These are phyloP conservation scores for Crassisporium funariophilum DNA, from an alignment of 768 basidiomycete species.

Conservation along the genomic window DNA sequence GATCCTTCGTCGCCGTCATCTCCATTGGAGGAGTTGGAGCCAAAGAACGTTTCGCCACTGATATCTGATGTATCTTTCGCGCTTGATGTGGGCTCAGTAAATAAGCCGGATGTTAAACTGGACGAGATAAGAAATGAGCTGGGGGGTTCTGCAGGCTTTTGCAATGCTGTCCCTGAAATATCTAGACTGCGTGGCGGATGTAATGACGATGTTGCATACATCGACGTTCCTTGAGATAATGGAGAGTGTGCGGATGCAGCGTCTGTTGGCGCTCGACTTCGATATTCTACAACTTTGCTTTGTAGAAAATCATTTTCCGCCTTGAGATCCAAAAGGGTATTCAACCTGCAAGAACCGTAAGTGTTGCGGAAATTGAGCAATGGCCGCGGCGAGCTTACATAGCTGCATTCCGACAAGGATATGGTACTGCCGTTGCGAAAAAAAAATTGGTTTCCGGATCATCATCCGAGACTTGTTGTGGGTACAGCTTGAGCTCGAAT, in stretches of 20 bases:
- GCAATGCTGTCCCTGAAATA: not conserved
- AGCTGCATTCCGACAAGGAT: slow-evolving; percentile 71
- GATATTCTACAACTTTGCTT: slow-evolving; percentile 52
- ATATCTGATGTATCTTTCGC: slow-evolving; percentile 5
- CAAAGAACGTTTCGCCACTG: slow-evolving; percentile 14
- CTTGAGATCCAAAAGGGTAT: slow-evolving; percentile 81
- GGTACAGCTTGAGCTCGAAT: slow-evolving; percentile 72
- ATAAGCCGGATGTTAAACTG: not conserved
- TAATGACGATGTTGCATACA: slow-evolving; percentile 40
- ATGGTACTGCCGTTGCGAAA: slow-evolving; percentile 76
- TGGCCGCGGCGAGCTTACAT: slow-evolving; percentile 44
- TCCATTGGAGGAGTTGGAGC: slow-evolving; percentile 10
- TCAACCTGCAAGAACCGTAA: slow-evolving; percentile 47
- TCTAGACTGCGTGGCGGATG: slow-evolving; percentile 11
- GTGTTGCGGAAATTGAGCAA: no score
- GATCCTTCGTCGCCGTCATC: slow-evolving; percentile 54
- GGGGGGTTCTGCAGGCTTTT: not conserved
- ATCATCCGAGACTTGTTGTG: slow-evolving; percentile 47
- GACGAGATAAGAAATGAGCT: not conserved
- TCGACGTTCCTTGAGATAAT: slow-evolving; percentile 25
- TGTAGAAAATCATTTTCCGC: slow-evolving; percentile 83
- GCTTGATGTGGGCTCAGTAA: slow-evolving; percentile 1
- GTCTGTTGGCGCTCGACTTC: slow-evolving; percentile 29
- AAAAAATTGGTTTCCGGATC: slow-evolving; percentile 55
- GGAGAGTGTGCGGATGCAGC: slow-evolving; percentile 25